phyloP scores from a whole-genome alignment of 495 filamentous ascomycete species.

The Neurospora sp. region DNA sequence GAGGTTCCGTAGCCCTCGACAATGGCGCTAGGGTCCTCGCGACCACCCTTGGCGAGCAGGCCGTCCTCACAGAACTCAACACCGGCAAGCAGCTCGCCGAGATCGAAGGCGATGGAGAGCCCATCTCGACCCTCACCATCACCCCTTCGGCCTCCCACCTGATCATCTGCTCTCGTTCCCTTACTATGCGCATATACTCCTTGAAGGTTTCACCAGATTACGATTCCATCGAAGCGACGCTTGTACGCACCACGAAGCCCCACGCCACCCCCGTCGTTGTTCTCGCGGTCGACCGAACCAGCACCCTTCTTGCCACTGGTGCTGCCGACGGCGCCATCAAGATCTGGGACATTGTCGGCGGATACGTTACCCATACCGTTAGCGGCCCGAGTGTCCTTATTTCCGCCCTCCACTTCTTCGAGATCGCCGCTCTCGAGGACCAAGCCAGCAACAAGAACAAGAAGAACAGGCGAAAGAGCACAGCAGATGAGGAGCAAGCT shows the following conservation, averaged over 20 bases:
- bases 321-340: slow-evolving; percentile 88
- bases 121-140: slow-evolving; percentile 76
- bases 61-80: slow-evolving; percentile 71
- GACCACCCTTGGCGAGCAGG: slow-evolving; percentile 81
- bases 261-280: slow-evolving; percentile 83
- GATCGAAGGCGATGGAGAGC: slow-evolving; percentile 91
- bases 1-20: slow-evolving; percentile 78
- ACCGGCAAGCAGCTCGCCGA: slow-evolving; percentile 74
- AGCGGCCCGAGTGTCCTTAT: slow-evolving; percentile 84
- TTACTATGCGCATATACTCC: slow-evolving; percentile 86
- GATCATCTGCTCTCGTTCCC: slow-evolving; percentile 80
- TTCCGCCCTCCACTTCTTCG: slow-evolving; percentile 86
- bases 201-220: slow-evolving; percentile 48
- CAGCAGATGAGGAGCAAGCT: slow-evolving; percentile 36
- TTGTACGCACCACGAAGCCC: slow-evolving; percentile 77
- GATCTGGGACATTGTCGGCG: slow-evolving; percentile 89
- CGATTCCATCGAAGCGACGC: slow-evolving; percentile 49
- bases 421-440: slow-evolving; percentile 42
- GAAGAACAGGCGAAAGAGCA: slow-evolving; percentile 34
- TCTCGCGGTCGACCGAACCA: slow-evolving; percentile 68
- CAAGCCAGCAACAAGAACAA: slow-evolving; percentile 16
- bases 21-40: slow-evolving; percentile 72
- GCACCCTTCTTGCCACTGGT: slow-evolving; percentile 85
- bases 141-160: slow-evolving; percentile 82
- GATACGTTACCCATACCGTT: slow-evolving; percentile 90